Conservation (phyloP, 805 yeast species). For the Kodamaea fukazawae region DNA sequence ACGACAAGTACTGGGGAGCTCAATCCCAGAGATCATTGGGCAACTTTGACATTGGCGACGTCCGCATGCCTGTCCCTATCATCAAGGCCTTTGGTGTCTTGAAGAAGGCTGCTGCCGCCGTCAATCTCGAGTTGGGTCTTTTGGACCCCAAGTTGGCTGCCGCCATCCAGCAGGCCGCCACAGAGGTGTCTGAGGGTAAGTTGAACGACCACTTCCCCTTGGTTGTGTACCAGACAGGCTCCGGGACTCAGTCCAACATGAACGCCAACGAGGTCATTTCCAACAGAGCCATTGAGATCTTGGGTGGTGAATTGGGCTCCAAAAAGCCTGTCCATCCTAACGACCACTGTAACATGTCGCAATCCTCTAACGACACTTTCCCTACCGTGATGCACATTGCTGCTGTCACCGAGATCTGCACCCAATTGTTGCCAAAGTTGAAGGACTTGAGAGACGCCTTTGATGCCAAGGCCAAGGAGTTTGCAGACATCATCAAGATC, state of each 20-base stretch:
- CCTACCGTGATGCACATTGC: conserved; percentile 44
- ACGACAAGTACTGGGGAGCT: conserved; percentile 39
- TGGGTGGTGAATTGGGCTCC: conserved; percentile 37
- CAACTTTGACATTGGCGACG: conserved; percentile 39
- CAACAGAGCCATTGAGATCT: conserved; percentile 38
- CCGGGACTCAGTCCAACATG: conserved; percentile 42
- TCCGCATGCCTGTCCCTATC: conserved; percentile 35
- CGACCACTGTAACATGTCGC: conserved; percentile 41
- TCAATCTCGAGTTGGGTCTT: conserved; percentile 32
- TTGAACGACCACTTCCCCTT: conserved; percentile 40
- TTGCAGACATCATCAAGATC: conserved; percentile 34
- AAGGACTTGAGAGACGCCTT: conserved; percentile 33
- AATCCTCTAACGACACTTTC: conserved; percentile 39
- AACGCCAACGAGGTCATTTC: conserved; percentile 41
- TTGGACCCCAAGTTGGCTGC: conserved; percentile 31
- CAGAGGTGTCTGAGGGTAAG: conserved; percentile 39
- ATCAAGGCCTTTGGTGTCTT: conserved; percentile 36
- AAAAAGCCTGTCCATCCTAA: conserved; percentile 40
- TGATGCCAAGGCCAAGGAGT: conserved; percentile 28
- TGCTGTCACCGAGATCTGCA: conserved; percentile 34
- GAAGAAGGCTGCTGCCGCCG: conserved; percentile 39
- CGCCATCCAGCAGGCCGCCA: conserved; percentile 37
- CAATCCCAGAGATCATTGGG: conserved; percentile 38
- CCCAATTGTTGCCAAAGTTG: conserved; percentile 31
- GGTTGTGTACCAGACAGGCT: conserved; percentile 40